phyloP scores from a whole-genome alignment of 208 protist species.

The Acanthamoeba quina region DNA sequence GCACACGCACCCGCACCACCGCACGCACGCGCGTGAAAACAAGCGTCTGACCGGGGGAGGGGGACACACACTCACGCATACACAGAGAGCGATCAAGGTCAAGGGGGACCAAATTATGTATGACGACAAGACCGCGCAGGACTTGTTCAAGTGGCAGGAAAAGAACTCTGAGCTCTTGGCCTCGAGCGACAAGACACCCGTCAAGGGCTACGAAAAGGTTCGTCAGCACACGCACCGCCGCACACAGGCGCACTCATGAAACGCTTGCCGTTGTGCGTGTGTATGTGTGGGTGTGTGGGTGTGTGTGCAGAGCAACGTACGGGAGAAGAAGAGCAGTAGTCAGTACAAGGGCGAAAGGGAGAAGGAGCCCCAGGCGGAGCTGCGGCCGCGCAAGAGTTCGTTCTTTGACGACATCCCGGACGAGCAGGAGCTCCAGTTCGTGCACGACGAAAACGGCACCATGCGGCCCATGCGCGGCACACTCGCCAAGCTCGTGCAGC shows the following conservation, averaged over 20 bases:
- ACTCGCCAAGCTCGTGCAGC: constrained; percentile 7
- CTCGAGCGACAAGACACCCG: not conserved
- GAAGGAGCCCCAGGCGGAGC: not conserved
- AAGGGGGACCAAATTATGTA: too few species aligned
- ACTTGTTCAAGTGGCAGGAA: too few species aligned
- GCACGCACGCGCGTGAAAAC: too few species aligned
- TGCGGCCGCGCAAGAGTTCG: not conserved
- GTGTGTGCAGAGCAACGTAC: not conserved
- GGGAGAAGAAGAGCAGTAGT: constrained; percentile 2
- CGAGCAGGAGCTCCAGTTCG: constrained; percentile 44
- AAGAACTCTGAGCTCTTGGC: constrained; percentile 32
- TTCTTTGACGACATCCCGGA: constrained; percentile 53
- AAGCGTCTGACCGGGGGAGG: too few species aligned
- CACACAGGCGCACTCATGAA: not conserved
- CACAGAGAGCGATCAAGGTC: too few species aligned
- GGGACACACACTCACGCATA: too few species aligned
- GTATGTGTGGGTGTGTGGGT: not conserved
- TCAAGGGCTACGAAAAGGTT: not conserved
- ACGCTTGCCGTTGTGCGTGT: not conserved
- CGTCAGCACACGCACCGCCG: too few species aligned
- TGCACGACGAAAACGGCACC: not conserved
- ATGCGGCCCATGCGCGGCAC: not conserved
- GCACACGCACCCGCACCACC: too few species aligned
- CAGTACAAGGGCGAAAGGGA: not conserved
- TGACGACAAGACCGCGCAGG: too few species aligned